Percentiles rank a stretch among this genome's conserved stretches.
phyloP scores from a whole-genome alignment of 2,329 filamentous ascomycete genomes.

The Sporothrix mexicana region DNA sequence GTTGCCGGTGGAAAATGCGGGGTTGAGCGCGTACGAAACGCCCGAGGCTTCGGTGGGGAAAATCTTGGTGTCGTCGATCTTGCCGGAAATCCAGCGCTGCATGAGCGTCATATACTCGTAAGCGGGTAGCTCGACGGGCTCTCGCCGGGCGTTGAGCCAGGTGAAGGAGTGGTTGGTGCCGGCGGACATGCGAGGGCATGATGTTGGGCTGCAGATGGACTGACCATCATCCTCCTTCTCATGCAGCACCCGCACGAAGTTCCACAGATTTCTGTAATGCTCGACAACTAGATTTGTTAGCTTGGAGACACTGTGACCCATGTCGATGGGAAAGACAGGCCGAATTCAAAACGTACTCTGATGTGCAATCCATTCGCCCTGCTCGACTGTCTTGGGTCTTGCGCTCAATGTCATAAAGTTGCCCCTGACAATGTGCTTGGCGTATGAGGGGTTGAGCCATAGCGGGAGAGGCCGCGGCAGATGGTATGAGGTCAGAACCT shows the following conservation, averaged over 20 bases:
- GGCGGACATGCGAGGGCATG: conserved; percentile 92
- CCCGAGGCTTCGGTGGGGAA: conserved; percentile 85
- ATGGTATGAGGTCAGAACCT: conserved; percentile 64
- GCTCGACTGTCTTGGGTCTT: conserved; percentile 89
- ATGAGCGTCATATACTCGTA: conserved; percentile 94
- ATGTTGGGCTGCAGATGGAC: conserved; percentile 81
- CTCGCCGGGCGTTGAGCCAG: conserved; percentile 87
- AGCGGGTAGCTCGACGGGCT: conserved; percentile 90
- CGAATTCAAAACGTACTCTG: conserved; percentile 66
- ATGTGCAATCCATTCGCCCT: conserved; percentile 94
- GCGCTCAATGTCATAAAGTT: conserved; percentile 97
- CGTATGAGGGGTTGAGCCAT: conserved; percentile 76
- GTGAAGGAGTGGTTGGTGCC: conserved; percentile 95
- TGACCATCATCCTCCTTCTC: conserved; percentile 79
- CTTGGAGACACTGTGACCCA: neutral
- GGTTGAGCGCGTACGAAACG: conserved; percentile 69
- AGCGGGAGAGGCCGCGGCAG: conserved; percentile 71
- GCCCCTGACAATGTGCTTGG: conserved; percentile 90
- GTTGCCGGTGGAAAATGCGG: conserved; percentile 41
- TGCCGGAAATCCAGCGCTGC: conserved; percentile 96
- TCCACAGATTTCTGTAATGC: conserved; percentile 86
- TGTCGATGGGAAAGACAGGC: neutral
- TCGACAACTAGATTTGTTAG: conserved; percentile 73
- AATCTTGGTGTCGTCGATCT: conserved; percentile 86
- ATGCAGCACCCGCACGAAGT: conserved; percentile 87